phyloP scores from a whole-genome alignment of 2,329 filamentous ascomycete species.

The Lecanosticta acicola region DNA sequence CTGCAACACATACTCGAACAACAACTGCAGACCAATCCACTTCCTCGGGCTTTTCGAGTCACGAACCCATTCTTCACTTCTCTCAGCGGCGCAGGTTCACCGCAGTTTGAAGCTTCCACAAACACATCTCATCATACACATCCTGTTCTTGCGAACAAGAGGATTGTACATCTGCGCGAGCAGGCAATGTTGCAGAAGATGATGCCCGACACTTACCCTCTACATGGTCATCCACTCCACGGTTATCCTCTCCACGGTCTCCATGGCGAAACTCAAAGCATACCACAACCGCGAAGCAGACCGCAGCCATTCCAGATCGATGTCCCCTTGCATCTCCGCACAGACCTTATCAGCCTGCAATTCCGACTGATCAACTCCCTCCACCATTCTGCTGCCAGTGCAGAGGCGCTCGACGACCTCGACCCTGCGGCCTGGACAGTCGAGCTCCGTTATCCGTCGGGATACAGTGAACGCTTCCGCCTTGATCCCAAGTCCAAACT shows the following conservation, averaged over 20 bases:
- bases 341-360: neutral
- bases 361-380: constrained; percentile 6
- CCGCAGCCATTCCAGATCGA: neutral
- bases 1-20: neutral
- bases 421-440: neutral
- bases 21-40: too few species aligned
- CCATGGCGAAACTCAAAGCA: neutral
- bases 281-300: too few species aligned
- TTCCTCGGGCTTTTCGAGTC: too few species aligned
- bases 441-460: constrained; percentile 6
- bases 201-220: neutral
- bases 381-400: constrained; percentile 6
- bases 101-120: too few species aligned
- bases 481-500: neutral
- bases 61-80: too few species aligned
- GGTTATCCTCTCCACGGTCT: neutral
- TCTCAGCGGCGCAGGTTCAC: too few species aligned
- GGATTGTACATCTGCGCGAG: neutral
- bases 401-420: neutral
- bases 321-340: neutral
- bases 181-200: neutral
- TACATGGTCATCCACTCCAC: neutral
- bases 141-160: too few species aligned
- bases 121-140: too few species aligned
- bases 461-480: constrained; percentile 8